Percentiles rank a stretch among this genome's conserved stretches.
Conservation (phyloP, 306 rosid species). For the Morella rubra region DNA sequence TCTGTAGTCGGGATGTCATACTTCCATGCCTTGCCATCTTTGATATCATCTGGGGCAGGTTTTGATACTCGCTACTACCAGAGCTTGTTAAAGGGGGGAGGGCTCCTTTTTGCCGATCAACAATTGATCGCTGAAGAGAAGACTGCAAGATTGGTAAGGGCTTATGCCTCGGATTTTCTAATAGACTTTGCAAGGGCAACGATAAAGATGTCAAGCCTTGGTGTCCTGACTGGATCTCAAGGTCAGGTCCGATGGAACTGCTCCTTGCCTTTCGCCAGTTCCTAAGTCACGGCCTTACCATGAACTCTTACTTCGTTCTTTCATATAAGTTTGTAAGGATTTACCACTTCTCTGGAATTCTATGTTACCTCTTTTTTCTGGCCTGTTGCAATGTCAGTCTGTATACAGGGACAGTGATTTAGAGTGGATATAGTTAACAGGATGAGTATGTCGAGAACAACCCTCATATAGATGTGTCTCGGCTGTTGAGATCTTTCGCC, state of each 20-base stretch:
- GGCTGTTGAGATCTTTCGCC: no score
- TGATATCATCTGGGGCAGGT: slow-evolving; percentile 50
- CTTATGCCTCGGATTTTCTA: slow-evolving; percentile 80
- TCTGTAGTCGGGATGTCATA: slow-evolving; percentile 41
- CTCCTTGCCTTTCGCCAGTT: slow-evolving; percentile 23
- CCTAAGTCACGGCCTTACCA: neutral
- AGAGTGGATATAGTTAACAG: no score
- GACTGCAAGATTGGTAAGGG: slow-evolving; percentile 60
- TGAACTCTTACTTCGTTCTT: neutral
- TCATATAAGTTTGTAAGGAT: neutral
- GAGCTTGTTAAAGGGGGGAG: slow-evolving; percentile 67
- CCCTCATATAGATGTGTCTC: no score
- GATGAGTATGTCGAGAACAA: no score
- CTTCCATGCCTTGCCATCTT: slow-evolving; percentile 44
- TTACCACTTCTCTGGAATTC: no score
- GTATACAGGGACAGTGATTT: no score
- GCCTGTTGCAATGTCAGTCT: no score
- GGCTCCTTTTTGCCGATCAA: slow-evolving; percentile 82
- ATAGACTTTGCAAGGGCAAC: slow-evolving; percentile 68
- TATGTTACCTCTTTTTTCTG: no score
- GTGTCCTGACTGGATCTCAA: slow-evolving; percentile 28
- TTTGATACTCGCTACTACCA: slow-evolving; percentile 70
- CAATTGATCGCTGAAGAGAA: slow-evolving; percentile 63
- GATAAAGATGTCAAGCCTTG: slow-evolving; percentile 68
- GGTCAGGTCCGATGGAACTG: slow-evolving; percentile 40